Evolutionary conservation across 768 basidiomycete genomes (phyloP).

Genomic region (Suillus placidus): DNA sequence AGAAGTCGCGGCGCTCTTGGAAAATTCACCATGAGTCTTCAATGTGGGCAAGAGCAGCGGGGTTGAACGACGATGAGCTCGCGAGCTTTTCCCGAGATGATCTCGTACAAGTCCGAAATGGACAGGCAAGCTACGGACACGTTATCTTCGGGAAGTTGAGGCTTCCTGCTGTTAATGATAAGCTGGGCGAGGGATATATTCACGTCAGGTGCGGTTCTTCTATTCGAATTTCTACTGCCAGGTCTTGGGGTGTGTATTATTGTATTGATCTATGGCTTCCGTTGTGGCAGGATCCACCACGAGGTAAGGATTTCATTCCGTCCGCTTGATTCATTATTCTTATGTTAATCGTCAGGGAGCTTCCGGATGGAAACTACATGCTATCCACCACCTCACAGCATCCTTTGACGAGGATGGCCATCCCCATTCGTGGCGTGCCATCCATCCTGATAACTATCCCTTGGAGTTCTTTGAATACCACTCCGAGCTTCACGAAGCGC

Average conservation of each 20-base stretch:
- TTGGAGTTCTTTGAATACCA: slow-evolving; percentile 39
- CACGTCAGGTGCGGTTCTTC: slow-evolving; percentile 62
- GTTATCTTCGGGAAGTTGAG: slow-evolving; percentile 78
- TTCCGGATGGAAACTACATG: slow-evolving; percentile 7
- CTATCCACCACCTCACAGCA: slow-evolving; percentile 2
- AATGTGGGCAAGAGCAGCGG: slow-evolving; percentile 68
- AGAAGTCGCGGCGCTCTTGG: slow-evolving; percentile 71
- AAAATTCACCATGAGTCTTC: slow-evolving; percentile 52
- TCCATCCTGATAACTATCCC: slow-evolving; percentile 59
- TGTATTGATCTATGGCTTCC: not conserved
- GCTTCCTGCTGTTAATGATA: slow-evolving; percentile 66
- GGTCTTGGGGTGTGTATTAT: not conserved
- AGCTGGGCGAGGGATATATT: slow-evolving; percentile 62
- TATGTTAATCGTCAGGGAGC: not conserved
- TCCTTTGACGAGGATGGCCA: slow-evolving; percentile 43
- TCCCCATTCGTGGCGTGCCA: slow-evolving; percentile 63
- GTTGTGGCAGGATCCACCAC: slow-evolving; percentile 8
- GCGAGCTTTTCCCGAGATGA: slow-evolving; percentile 49
- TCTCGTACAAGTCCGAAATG: slow-evolving; percentile 53
- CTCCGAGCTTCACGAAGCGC: slow-evolving; percentile 6
- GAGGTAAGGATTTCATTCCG: not conserved
- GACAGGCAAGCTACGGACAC: slow-evolving; percentile 63
- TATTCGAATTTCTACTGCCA: not conserved
- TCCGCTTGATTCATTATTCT: not conserved
- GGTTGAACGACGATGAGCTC: slow-evolving; percentile 55